Base-by-base conservation (phyloP, 2,329 filamentous ascomycete genomes). In the Colletotrichum sp. region DNA sequence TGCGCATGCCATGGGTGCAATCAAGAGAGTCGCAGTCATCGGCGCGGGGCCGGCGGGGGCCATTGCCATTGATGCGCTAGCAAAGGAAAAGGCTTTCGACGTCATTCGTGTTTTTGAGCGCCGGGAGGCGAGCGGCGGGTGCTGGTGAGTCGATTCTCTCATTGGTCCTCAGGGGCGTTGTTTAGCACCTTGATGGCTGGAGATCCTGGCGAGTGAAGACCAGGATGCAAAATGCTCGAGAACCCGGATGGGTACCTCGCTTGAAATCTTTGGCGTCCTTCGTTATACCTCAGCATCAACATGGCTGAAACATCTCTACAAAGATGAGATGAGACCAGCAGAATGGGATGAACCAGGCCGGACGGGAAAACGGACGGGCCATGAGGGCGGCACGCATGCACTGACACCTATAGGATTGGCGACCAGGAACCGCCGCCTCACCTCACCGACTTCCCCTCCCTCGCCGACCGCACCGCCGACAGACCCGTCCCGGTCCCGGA, bases 41-140 rank as follows among this genome's bases (percentile, higher is more conserved):
- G 91, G 91, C 8, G 86, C 90, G 4, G 91, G 91, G 8, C 91
- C 91, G 8, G 86, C 89, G 5, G 91, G 91, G 4, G 88, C 89
- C 15, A 92, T 92, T 70, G 82, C 90, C 0, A 87, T 91, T 5
- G 90, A 93, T 82, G 90, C 91, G 6, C 80, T 93, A 34, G 86
- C 85, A 31, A 86, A 90, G 78, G 91, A 93, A 78, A 84, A 90
- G 74, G 78, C 82, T 1, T 93, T 93, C 77, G 88, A 92, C 72
- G 80, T 84, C 3, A 90, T 92, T 69, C 86, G 89, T 8, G 89
- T 93, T 0, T 93, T 93, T 78, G 91, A 93, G 78, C 84, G 91
- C 33, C 86, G 90, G 65, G 89, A 91, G 74, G 86, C 84, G 16
- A 84, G 90, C 2, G 91, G 91, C 65, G 91, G 91, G 21, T 91